A percentile compares a stretch with the other conserved stretches of the same genome.
These are phyloP conservation scores for Heterobasidion parviporum DNA, from an alignment of 1,284 basidiomycete genomes.

Conservation along the genomic window DNA sequence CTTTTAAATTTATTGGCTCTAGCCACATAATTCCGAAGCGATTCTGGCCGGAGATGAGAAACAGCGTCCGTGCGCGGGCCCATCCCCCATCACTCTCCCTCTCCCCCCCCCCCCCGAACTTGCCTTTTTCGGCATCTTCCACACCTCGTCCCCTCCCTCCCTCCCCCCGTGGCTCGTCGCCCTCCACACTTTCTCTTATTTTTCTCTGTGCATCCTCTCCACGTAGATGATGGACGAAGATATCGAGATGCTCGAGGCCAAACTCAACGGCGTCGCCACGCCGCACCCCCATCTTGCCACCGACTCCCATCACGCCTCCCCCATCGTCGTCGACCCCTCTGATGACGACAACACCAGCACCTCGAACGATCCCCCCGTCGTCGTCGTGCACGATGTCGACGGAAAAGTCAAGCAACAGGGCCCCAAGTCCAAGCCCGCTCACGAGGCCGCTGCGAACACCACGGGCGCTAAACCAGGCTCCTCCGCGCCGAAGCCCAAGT, in stretches of 20 bases:
- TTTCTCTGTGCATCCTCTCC: neutral
- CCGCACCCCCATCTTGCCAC: constrained; percentile 14
- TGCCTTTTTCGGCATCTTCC: constrained; percentile 6
- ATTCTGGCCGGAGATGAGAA: neutral
- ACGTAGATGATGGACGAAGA: constrained; percentile 8
- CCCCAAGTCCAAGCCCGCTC: neutral
- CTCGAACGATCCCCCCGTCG: neutral
- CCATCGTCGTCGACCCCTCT: constrained; percentile 16
- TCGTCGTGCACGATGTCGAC: neutral
- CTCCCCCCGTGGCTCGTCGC: neutral
- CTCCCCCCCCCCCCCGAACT: constrained; percentile 8
- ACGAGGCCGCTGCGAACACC: neutral
- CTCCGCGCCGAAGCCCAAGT: constrained; percentile 26
- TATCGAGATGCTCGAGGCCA: constrained; percentile 10
- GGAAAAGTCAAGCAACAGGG: neutral
- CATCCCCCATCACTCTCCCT: constrained; percentile 9
- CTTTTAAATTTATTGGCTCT: neutral
- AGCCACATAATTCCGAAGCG: neutral
- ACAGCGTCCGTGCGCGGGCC: neutral
- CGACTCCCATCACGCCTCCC: constrained; percentile 18
- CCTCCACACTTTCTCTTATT: neutral
- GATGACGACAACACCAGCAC: neutral
- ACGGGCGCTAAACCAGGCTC: constrained; percentile 1
- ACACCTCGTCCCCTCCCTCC: constrained; percentile 1
- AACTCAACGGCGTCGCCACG: constrained; percentile 8